Base-by-base conservation (phyloP, 106 monocot species). In the Platanthera guangdongensis region DNA sequence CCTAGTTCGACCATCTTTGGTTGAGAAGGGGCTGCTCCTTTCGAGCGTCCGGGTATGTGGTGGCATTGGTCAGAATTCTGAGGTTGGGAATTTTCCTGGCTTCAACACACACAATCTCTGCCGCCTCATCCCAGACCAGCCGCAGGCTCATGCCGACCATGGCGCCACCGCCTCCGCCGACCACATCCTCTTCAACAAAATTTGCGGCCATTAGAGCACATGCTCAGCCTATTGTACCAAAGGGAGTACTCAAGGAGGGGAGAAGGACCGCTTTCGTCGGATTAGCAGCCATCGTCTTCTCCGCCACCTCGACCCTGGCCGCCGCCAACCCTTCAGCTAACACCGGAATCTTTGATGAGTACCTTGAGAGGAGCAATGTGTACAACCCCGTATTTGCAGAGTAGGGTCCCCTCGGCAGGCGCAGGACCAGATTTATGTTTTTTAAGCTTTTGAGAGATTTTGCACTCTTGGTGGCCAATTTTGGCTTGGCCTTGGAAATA, bases 321-420 rank as follows among this genome's bases (percentile, higher is more conserved):
- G 68, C 82, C 45, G 50, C 78, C 16, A 25, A 25, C 25, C 81
- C 85, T 5, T 71, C 85, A 16, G 97, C 97, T 48, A 85, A 92
- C 39, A 94, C 97, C 51, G 79, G 89, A 15, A 47, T 99, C 86
- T 72, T 99, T 16, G 97, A 91, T 2, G 91, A 91, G n/a, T 99
- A 94, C 63, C 89, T 99, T 51, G 97, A 99, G 87, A 99, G 82
- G 83, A 94, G 91, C 88, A 90, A n/a, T n/a, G n/a, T n/a, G n/a
- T n/a, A n/a, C n/a, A n/a, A n/a, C n/a, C n/a, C n/a, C n/a, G n/a
- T n/a, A n/a, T n/a, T n/a, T n/a, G n/a, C n/a, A n/a, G n/a, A n/a
- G n/a, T n/a, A n/a, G n/a, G n/a, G n/a, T n/a, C n/a, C n/a, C n/a
- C n/a, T n/a, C n/a, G n/a, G n/a, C n/a, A n/a, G n/a, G n/a, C n/a